Percentiles rank a stretch among this genome's conserved stretches.
These are phyloP conservation scores for Sarocladiaceae sp. DNA, from an alignment of 2,329 filamentous ascomycete genomes.

Conservation along the genomic window DNA sequence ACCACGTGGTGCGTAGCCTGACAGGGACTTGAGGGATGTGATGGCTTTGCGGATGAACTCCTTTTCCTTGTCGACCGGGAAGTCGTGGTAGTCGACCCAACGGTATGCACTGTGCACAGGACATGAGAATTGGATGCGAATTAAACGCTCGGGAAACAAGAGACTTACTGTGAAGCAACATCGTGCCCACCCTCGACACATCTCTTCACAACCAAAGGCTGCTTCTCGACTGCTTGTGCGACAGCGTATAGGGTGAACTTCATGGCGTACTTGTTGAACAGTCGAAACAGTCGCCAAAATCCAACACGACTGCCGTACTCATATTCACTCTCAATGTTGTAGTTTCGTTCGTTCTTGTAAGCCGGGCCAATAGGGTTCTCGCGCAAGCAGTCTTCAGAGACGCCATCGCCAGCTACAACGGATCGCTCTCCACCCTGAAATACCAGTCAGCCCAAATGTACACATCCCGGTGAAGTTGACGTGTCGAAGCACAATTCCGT, in stretches of 20 bases:
- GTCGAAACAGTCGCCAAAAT: conserved; percentile 45
- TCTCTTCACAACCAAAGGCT: conserved; percentile 40
- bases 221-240: conserved; percentile 41
- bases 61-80: conserved; percentile 41
- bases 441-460: no score
- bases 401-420: conserved; percentile 32
- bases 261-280: conserved; percentile 44
- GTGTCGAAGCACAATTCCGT: no score
- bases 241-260: conserved; percentile 49
- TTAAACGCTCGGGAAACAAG: background rate
- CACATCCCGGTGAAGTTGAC: no score
- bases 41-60: conserved; percentile 41
- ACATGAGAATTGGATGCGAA: no score
- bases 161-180: conserved; percentile 35
- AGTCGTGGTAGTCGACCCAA: conserved; percentile 46
- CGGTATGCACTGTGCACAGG: conserved; percentile 38
- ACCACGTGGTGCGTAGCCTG: conserved; percentile 41
- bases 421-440: conserved; percentile 32
- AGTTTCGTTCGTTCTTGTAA: conserved; percentile 36
- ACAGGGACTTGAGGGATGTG: conserved; percentile 33
- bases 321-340: conserved; percentile 45
- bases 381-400: conserved; percentile 31
- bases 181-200: conserved; percentile 47
- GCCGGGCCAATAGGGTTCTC: conserved; percentile 30
- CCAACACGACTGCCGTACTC: conserved; percentile 46